Evolutionary conservation across 176 grass and related monocot genomes (phyloP).

Genomic region (Lolium rigidum): DNA sequence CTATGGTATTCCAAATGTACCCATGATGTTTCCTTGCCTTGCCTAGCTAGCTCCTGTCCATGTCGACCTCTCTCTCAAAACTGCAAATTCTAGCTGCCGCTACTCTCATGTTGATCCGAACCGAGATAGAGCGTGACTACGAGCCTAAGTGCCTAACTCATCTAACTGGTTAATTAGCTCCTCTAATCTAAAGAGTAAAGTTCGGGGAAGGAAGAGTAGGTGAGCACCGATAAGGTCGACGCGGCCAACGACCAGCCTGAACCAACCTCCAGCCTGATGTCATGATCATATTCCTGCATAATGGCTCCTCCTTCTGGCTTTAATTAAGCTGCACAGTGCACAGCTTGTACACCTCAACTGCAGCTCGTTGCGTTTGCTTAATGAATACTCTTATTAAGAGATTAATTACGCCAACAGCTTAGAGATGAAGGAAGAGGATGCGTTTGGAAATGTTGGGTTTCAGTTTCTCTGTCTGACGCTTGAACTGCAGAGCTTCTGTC

Average conservation of each 20-base stretch:
- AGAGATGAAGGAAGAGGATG: no score
- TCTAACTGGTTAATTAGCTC: background rate
- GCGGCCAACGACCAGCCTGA: background rate
- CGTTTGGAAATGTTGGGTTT: no score
- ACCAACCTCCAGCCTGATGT: background rate
- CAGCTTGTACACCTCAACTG: background rate
- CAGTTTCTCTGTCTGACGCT: background rate
- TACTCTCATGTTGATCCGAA: no score
- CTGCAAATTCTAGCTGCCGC: no score
- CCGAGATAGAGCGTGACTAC: background rate
- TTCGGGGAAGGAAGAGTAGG: background rate
- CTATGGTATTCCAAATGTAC: no score
- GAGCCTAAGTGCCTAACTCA: slow-evolving; percentile 8
- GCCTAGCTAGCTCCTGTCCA: no score
- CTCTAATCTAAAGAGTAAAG: slow-evolving; percentile 22
- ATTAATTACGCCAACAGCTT: no score
- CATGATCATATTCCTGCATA: background rate
- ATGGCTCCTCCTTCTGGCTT: background rate
- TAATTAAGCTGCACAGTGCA: background rate
- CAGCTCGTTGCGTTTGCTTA: background rate
- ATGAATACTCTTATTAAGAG: background rate
- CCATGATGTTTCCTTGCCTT: no score
- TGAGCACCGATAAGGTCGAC: background rate
- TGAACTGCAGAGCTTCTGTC: background rate
- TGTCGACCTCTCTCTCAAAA: no score